These are phyloP conservation scores for Raphanus hybrid DNA, from an alignment of 441 rosid species.

Conservation along the genomic window DNA sequence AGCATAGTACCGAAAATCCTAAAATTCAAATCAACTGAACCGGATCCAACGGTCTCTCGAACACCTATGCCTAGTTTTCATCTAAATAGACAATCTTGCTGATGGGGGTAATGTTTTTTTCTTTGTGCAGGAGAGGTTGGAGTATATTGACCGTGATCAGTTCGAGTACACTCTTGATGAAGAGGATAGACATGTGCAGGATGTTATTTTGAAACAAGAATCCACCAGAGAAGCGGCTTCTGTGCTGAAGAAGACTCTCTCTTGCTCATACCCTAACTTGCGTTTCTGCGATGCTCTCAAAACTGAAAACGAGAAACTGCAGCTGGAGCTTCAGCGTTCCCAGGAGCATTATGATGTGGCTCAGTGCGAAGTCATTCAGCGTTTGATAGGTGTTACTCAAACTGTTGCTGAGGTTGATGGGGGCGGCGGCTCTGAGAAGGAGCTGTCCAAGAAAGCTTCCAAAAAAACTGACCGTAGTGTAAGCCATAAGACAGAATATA, in stretches of 20 bases:
- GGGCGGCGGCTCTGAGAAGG: constrained; percentile 47
- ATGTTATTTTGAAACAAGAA: constrained; percentile 78
- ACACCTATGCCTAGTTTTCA: not conserved
- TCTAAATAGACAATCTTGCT: not conserved
- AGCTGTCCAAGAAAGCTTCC: constrained; percentile 51
- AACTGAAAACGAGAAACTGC: constrained; percentile 84
- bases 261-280: constrained; percentile 87
- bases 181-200: constrained; percentile 89
- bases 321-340: constrained; percentile 79
- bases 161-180: constrained; percentile 87
- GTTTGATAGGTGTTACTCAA: constrained; percentile 82
- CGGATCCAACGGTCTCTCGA: too few species aligned
- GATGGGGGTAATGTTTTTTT: not conserved
- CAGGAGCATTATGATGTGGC: constrained; percentile 79
- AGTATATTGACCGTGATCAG: constrained; percentile 89
- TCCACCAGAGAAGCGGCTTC: constrained; percentile 65
- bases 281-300: constrained; percentile 79
- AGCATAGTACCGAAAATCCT: too few species aligned
- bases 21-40: too few species aligned
- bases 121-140: constrained; percentile 79
- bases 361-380: constrained; percentile 93
- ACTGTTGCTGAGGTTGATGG: constrained; percentile 53
- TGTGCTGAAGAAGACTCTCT: constrained; percentile 81
- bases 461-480: constrained; percentile 47
- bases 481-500: constrained; percentile 27